phyloP scores from a whole-genome alignment of 768 basidiomycete species.

The Hebeloma cylindrosporum region DNA sequence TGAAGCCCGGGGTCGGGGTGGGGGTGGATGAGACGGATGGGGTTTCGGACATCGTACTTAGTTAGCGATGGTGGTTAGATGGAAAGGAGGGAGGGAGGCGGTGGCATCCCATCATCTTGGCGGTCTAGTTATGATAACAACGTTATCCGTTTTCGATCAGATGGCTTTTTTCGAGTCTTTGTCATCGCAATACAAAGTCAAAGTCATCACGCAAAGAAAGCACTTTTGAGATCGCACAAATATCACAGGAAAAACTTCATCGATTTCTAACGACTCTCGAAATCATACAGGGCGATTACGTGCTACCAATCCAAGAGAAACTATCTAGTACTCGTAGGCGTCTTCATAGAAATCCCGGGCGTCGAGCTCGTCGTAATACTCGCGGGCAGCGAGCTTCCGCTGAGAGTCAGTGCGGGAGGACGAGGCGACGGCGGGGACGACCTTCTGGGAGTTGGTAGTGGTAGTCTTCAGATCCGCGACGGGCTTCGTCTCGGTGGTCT shows the following conservation, averaged over 20 bases:
- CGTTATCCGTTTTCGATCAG: too few species aligned
- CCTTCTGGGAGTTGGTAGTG: background rate
- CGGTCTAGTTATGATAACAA: too few species aligned
- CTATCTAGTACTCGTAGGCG: too few species aligned
- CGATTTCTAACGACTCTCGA: conserved; percentile 12
- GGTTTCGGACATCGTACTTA: background rate
- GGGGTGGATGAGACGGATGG: background rate
- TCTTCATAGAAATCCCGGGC: too few species aligned
- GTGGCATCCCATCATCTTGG: too few species aligned
- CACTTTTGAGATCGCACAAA: background rate
- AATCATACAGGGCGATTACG: conserved; percentile 13
- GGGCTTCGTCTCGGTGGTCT: background rate
- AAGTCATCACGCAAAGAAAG: background rate
- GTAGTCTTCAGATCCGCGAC: background rate
- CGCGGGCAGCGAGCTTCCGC: conserved; percentile 1
- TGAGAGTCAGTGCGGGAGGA: background rate
- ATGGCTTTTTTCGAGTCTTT: background rate
- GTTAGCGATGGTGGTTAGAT: too few species aligned
- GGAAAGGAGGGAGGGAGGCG: too few species aligned
- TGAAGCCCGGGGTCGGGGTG: conserved; percentile 3
- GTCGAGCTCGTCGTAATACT: conserved; percentile 1
- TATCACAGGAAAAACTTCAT: conserved; percentile 12
- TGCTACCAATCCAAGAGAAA: conserved; percentile 1
- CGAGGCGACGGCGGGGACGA: background rate
- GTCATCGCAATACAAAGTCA: background rate